These are phyloP conservation scores for Pseudotsuga menziesii DNA, from an alignment of 75 land plant genomes.

Conservation along the genomic window DNA sequence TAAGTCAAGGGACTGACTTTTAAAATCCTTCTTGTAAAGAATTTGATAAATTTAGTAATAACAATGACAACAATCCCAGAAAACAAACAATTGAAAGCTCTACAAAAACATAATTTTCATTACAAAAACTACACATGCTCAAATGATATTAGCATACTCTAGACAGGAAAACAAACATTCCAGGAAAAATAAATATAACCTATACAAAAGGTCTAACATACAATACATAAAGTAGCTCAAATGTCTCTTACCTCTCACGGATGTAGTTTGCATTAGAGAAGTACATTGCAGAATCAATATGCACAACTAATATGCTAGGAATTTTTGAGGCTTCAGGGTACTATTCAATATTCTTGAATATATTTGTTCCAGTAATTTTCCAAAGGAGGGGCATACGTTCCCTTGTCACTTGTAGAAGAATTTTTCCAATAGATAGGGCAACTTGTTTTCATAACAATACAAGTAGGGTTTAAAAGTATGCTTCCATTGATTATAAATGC, in stretches of 20 bases:
- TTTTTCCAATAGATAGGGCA: conserved; percentile 61
- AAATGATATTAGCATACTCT: neutral
- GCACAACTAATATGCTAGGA: conserved; percentile 66
- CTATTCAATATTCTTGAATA: conserved; percentile 74
- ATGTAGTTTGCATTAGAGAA: conserved; percentile 93
- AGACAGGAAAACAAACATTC: neutral
- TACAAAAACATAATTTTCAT: neutral
- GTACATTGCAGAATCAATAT: conserved; percentile 91
- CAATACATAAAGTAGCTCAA: neutral
- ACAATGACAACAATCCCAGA: neutral
- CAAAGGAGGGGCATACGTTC: conserved; percentile 78
- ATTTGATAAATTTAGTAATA: no score
- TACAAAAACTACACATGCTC: neutral
- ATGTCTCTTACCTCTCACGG: conserved; percentile 62
- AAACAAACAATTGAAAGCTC: neutral
- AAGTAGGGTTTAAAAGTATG: neutral
- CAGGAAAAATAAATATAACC: no score
- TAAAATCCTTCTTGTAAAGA: neutral
- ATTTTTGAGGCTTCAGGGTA: conserved; percentile 74
- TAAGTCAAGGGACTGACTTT: neutral
- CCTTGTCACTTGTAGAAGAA: conserved; percentile 76
- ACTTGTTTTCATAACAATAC: conserved; percentile 32
- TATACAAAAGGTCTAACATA: no score
- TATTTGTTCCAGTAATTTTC: conserved; percentile 66
- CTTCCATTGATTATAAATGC: neutral